Base-by-base conservation (phyloP, 495 filamentous ascomycete species). In the Penicillium bialowiezense region DNA sequence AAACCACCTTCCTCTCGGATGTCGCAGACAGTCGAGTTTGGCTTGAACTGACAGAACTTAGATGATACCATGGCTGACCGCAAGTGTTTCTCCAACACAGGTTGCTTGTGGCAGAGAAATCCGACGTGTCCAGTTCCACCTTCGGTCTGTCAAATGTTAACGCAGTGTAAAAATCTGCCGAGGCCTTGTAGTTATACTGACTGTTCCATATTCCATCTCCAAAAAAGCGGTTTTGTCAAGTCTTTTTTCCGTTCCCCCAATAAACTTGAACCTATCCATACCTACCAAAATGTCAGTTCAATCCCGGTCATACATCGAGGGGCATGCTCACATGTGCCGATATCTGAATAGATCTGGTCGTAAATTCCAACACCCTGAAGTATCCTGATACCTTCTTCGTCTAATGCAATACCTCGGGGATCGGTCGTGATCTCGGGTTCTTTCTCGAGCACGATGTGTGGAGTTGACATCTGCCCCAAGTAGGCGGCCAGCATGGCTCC, bases 381-480 rank as follows among this genome's bases (percentile, higher is more conserved):
- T 2, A 73, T 58, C n/a, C 76, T 63, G 40, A 79, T 69, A 1
- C 72, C 75, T 56, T 81, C 76, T 26, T 74, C 69, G 21, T 76
- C 74, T 12, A 81, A 58, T 13, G 68, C 73, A 33, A 81, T 74
- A 1, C 76, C 78, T 17, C 76, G 61, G 0, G 78, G 77, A 52
- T 81, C 78, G 1, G 70, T 69, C 0, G 65, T 72, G 21, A 80
- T 77, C 1, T 60, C 68, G 8, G 48, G 24, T 10, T 74, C 72
- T 33, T 68, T 73, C 44, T 81, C 73, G 1, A 81, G 50, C 0
- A 78, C 48, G 12, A 74, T 52, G 35, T 65, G 63, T 14, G 21
- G 44, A 20, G 70, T 44, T 0, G 37, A 28, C 46, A 66, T 41
- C 21, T 52, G 53, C 5, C 62, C 55, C 5, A 72, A 50, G 45